Evolutionary conservation across 2,329 filamentous ascomycete genomes (phyloP).

Genomic region (Cyphellophora europaea): DNA sequence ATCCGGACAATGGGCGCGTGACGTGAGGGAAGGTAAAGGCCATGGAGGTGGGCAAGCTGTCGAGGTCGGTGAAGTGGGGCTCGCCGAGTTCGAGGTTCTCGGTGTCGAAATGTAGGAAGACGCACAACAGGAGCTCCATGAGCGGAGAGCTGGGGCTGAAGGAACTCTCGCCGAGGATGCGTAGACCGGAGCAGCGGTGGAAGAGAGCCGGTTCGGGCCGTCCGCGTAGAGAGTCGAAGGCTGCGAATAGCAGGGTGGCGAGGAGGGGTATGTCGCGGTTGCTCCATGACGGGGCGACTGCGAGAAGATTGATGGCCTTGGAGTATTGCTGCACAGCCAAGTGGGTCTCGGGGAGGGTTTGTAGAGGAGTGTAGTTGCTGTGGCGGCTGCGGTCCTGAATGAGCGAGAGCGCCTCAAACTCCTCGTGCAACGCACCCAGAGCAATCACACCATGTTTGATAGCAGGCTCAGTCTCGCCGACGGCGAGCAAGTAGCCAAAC

Average conservation of each 20-base stretch:
- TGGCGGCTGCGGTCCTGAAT: neutral
- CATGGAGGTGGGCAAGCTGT: neutral
- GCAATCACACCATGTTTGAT: conserved; percentile 5
- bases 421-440: conserved; percentile 2
- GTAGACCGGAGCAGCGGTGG: neutral
- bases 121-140: neutral
- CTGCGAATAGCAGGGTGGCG: neutral
- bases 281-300: neutral
- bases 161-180: neutral
- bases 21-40: too few species aligned
- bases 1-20: neutral
- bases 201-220: neutral
- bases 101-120: neutral
- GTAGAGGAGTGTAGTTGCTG: neutral
- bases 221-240: neutral
- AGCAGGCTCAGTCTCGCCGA: conserved; percentile 4
- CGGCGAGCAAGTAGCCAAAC: neutral
- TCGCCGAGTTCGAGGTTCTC: neutral
- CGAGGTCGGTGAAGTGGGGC: neutral
- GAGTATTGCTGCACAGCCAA: neutral
- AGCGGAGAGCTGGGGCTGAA: neutral
- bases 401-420: too few species aligned
- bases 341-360: neutral
- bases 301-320: neutral
- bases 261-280: neutral